A percentile compares a stretch with the other conserved stretches of the same genome.
Evolutionary conservation across 2,329 filamentous ascomycete genomes (phyloP).

Genomic region (Mycogone perniciosa): DNA sequence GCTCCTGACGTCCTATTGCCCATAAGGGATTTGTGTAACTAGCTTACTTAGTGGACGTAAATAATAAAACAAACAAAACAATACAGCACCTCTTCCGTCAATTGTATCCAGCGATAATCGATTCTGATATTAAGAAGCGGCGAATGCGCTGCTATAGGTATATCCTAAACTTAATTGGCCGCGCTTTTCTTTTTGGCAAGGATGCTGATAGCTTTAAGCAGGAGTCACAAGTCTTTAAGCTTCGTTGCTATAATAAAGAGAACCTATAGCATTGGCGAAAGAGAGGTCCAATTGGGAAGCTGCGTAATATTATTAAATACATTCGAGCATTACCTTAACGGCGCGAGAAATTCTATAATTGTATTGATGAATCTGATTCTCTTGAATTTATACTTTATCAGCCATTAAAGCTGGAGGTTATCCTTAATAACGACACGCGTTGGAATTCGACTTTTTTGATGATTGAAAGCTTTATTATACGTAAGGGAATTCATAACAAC

Average conservation of each 20-base stretch:
- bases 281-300: neutral
- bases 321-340: constrained; percentile 2
- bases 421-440: too few species aligned
- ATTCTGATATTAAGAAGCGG: too few species aligned
- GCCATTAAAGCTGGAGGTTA: neutral
- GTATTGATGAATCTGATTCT: neutral
- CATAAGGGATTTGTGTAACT: too few species aligned
- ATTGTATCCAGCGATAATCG: too few species aligned
- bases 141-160: constrained; percentile 2
- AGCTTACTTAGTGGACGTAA: too few species aligned
- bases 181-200: neutral
- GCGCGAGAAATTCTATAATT: neutral
- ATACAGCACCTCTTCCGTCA: too few species aligned
- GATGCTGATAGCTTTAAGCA: neutral
- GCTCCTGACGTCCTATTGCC: too few species aligned
- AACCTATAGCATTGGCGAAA: neutral
- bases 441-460: constrained; percentile 1
- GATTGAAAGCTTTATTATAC: neutral
- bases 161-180: neutral
- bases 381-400: neutral
- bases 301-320: constrained; percentile 5
- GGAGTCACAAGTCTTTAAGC: neutral
- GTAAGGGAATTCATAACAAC: neutral
- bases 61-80: too few species aligned
- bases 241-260: neutral